Base-by-base conservation (phyloP, 2,329 filamentous ascomycete genomes). In the Tolypocladium ovalisporum region DNA sequence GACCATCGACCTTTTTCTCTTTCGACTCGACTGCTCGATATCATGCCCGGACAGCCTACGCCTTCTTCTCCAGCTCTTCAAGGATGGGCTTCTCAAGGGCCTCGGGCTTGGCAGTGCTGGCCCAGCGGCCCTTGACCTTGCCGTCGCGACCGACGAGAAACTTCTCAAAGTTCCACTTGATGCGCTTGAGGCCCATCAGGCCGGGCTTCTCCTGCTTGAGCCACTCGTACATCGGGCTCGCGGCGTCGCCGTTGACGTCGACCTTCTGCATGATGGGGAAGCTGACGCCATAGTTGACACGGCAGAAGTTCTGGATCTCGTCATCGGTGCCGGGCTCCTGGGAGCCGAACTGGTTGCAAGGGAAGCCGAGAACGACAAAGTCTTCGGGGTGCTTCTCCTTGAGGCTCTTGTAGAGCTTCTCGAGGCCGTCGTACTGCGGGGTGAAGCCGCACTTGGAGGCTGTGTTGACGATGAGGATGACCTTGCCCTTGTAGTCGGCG, bases 101-200 rank as follows among this genome's bases (percentile, higher is more conserved):
- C 76, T 93, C 90, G 1, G 94, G 94, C 80, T 92, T 94, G 59
- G 88, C 90, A 22, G 85, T 88, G 73, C 89, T 93, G 37, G 90
- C 89, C 90, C 91, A 99, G 63, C 94, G 79, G 34, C 82, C 82
- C 75, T 89, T 88, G 65, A 97, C 90, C 75, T 87, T 82, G 32
- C 94, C 94, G 73, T 97, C 90, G 61, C 84, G 82, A 60, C 87
- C 88, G 63, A 99, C 79, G 62, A 99, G 77, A 76, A 97, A 99
- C 83, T 99, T 99, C 75, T 99, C 94, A 78, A 97, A 99, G 77
- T 99, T 99, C 94, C 94, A 99, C 87, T 97, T 97, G 67, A 99
- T 80, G 61, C 86, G 76, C 86, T 95, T 93, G 69, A 97, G 72
- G 24, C 94, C 94, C 76, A 97, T 76, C 57, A 97, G 68, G 27